Base-by-base conservation (phyloP, 352 stramenopile species). In the Peronospora tabacina region DNA sequence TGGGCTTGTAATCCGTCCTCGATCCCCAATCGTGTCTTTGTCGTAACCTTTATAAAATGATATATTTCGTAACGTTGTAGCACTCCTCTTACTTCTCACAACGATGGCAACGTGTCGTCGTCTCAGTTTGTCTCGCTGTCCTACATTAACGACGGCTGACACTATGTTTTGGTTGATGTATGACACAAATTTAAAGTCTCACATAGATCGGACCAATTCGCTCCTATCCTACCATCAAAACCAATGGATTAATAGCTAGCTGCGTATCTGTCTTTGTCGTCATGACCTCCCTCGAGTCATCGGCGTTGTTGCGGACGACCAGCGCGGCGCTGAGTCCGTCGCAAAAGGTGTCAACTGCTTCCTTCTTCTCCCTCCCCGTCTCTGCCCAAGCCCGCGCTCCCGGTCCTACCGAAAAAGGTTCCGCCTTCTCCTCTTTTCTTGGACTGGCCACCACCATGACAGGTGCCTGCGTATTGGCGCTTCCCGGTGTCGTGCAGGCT, bases 381-480 rank as follows among this genome's bases (percentile, higher is more conserved):
- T 24, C 47, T 13, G 8, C 15, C 0, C 28, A 34, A 12, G 28
- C 24, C 16, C 47, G 36, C n/a, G 44, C 52, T 12, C 66, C 60
- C 0, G 58, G 48, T 28, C 67, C 70, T 54, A 69, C 60, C 2
- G 66, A 80, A 49, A 58, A 78, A 35, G 75, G 78, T 20, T 86
- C 73, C 17, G 69, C 75, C 17, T 52, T 87, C 26, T 89, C 78
- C 58, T 82, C 76, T 3, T 92, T 82, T 46, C 62, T 92, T 34
- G 81, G 78, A 0, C 66, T 92, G 13, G 80, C 80, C 30, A 87
- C 78, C 20, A 92, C 81, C 37, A 92, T 92, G 81, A 89, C 82
- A 54, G 78, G 78, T 12, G 74, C 81, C n/a, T 82, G 70, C 44
- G 82, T 92, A 36, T 68, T 92, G 49, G 80, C 76, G 34, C 64